Conservation (phyloP, 768 basidiomycete species). For the Mycena galopus region DNA sequence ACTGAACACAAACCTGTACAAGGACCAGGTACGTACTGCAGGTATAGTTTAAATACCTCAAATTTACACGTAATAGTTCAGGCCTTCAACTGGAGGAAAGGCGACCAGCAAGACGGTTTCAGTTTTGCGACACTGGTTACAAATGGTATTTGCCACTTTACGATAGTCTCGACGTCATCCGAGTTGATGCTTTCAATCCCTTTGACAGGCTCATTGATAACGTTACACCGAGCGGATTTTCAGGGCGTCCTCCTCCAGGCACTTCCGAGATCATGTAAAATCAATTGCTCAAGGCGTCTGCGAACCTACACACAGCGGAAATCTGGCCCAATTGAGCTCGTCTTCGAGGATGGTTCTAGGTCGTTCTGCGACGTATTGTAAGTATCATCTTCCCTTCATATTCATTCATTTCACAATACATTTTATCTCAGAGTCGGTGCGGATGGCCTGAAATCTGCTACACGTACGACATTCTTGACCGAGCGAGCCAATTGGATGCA, state of each 20-base stretch:
- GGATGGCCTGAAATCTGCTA: conserved; percentile 39
- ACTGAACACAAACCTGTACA: conserved; percentile 54
- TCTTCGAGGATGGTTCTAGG: conserved; percentile 73
- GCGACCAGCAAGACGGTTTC: conserved; percentile 68
- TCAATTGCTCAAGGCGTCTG: conserved; percentile 70
- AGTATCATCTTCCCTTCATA: neutral
- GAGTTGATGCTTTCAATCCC: conserved; percentile 17
- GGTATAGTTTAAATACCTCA: conserved; percentile 11
- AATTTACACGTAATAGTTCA: conserved; percentile 52
- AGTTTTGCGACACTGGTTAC: conserved; percentile 67
- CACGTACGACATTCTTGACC: conserved; percentile 50
- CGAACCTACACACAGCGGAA: conserved; percentile 64
- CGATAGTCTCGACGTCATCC: conserved; percentile 5
- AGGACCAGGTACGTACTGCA: conserved; percentile 52
- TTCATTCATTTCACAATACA: neutral
- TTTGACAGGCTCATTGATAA: conserved; percentile 60
- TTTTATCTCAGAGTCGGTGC: conserved; percentile 39
- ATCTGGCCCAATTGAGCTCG: conserved; percentile 58
- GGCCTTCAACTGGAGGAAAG: conserved; percentile 69
- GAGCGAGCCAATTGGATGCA: conserved; percentile 54
- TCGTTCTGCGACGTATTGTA: conserved; percentile 71
- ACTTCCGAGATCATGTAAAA: conserved; percentile 59
- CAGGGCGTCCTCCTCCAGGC: conserved; percentile 67
- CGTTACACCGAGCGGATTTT: conserved; percentile 78
- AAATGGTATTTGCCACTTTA: conserved; percentile 58